Evolutionary conservation across 192 early-diverging fungal genomes (phyloP).

Genomic region (Lunasporangiospora selenospora): DNA sequence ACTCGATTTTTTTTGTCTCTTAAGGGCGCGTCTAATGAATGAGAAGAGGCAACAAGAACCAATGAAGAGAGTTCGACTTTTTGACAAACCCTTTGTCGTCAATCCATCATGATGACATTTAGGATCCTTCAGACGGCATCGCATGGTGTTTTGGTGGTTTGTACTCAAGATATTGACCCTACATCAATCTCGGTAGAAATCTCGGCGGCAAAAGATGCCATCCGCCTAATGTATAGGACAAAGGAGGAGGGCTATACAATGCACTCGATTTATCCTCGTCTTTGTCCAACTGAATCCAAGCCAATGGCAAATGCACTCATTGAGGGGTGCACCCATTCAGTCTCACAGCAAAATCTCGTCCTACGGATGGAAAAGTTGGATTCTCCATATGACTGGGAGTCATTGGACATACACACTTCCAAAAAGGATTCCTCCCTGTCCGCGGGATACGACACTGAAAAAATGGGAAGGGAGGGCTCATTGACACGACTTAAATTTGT

Average conservation of each 20-base stretch:
- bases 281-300: neutral
- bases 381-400: neutral
- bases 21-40: neutral
- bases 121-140: constrained; percentile 29
- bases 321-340: constrained; percentile 7
- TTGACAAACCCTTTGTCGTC: neutral
- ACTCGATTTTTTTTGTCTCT: neutral
- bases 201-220: neutral
- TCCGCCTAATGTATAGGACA: neutral
- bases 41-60: neutral
- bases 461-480: neutral
- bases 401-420: neutral
- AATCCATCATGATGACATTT: too few relatives aligned
- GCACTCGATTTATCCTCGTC: neutral
- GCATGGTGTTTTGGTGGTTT: constrained; percentile 30
- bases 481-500: constrained; percentile 9
- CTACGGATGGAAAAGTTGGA: constrained; percentile 16
- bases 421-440: neutral
- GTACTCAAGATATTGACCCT: constrained; percentile 11
- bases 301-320: neutral
- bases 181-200: constrained; percentile 3
- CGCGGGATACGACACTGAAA: neutral
- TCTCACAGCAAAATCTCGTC: constrained; percentile 19
- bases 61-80: neutral
- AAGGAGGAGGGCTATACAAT: too few relatives aligned